Base-by-base conservation (phyloP, 495 filamentous ascomycete species). In the Neurospora sp. region DNA sequence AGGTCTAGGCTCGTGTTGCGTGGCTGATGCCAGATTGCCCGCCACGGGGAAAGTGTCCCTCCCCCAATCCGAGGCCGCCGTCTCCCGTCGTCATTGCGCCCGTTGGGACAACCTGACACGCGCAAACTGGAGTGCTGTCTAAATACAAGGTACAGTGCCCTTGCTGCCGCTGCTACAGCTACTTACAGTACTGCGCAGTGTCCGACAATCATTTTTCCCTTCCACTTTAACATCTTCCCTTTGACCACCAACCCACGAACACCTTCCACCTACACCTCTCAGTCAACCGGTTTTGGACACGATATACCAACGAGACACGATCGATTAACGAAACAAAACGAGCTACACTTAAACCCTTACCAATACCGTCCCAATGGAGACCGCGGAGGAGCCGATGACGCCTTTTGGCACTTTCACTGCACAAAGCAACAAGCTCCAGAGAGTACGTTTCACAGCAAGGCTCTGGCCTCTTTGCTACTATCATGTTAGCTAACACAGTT, bases 391-490 rank as follows among this genome's bases (percentile, higher is more conserved):
- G 71, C 78, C 75, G 35, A 73, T 69, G 39, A 77, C 79, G 78
- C 78, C 79, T 18, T 81, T 81, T 44, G 76, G 78, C 75, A 72
- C 76, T 14, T 75, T 78, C 72, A 78, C 75, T 31, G 73, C 79
- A 40, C 76, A 81, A 71, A 78, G 74, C 14, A 79, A 61, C 78
- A 82, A 81, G 75, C 65, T 85, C 22, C 81, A 83, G 75, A 82
- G 82, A 75, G 84, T 84, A 70, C 69, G 83, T 78, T 20, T 69
- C 6, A 37, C 12, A 69, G 40, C 31, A 45, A 22, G 1, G 10
- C 27, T 0, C 27, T 45, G 53, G 53, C n/a, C 38, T 41, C 74
- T 42, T 42, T 53, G 3, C n/a, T 10, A 45, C 73, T 76, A 44
- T 77, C 72, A 31, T 37, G 2, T 1, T 18, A 65, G 53, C 53